Evolutionary conservation across 2,329 filamentous ascomycete genomes (phyloP).

Genomic region (Aspergillus caelatus): DNA sequence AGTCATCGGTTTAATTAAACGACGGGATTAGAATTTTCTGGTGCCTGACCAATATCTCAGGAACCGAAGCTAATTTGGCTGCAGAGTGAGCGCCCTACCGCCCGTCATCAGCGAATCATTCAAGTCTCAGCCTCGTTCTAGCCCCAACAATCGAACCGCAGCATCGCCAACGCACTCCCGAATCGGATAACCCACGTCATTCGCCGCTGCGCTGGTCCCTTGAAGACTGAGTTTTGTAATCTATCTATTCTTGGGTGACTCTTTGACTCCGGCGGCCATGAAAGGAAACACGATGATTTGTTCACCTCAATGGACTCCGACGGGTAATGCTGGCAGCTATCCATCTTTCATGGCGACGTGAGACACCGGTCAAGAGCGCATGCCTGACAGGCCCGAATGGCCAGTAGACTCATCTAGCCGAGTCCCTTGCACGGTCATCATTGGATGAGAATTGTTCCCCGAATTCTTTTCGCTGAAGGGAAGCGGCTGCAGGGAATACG

Average conservation of each 20-base stretch:
- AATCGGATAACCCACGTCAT: not conserved
- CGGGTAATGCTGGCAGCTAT: not conserved
- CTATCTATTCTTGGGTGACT: not conserved
- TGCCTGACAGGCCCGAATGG: not conserved
- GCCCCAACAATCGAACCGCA: not conserved
- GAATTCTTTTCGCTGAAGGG: not conserved
- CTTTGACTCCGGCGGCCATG: not conserved
- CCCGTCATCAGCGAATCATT: conserved; percentile 5
- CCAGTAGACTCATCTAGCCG: not conserved
- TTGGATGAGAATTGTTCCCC: conserved; percentile 15
- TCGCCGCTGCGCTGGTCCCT: not conserved
- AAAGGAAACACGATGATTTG: conserved; percentile 4
- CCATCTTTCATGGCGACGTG: not conserved
- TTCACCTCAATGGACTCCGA: conserved; percentile 2
- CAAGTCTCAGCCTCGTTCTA: not conserved
- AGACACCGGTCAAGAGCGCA: not conserved
- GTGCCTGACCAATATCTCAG: conserved; percentile 14
- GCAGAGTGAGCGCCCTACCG: conserved; percentile 3
- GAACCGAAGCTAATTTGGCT: conserved; percentile 7
- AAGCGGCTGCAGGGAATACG: conserved; percentile 1
- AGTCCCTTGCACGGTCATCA: conserved; percentile 17
- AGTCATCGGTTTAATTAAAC: conserved; percentile 1
- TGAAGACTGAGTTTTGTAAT: not conserved
- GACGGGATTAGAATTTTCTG: conserved; percentile 10
- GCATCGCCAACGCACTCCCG: not conserved